Evolutionary conservation across 2,329 filamentous ascomycete species (phyloP).

Genomic region (Onygena corvina): DNA sequence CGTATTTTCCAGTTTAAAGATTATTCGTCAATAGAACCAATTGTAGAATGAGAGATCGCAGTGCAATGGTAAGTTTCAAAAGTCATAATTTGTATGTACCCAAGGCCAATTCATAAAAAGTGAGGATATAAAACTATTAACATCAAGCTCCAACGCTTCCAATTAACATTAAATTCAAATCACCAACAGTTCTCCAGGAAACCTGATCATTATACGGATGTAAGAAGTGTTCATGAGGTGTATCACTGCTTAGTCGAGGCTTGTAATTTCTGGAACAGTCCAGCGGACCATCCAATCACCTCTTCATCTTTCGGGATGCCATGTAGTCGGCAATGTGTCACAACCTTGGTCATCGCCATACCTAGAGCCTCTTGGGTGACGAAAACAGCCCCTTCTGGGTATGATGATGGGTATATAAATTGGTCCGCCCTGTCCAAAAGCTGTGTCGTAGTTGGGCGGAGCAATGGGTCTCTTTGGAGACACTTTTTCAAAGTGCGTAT

Average conservation of each 20-base stretch:
- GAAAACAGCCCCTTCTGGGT: slow-evolving; percentile 35
- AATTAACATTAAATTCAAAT: neutral
- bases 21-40: too few species aligned
- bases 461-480: slow-evolving; percentile 45
- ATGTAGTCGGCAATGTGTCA: slow-evolving; percentile 47
- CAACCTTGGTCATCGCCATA: slow-evolving; percentile 48
- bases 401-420: slow-evolving; percentile 47
- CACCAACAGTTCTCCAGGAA: neutral
- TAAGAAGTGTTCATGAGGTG: neutral
- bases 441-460: slow-evolving; percentile 46
- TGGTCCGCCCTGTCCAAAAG: slow-evolving; percentile 45
- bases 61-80: too few species aligned
- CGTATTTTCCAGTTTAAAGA: too few species aligned
- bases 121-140: slow-evolving; percentile 1
- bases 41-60: too few species aligned
- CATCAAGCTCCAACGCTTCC: slow-evolving; percentile 3
- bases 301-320: slow-evolving; percentile 47
- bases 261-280: slow-evolving; percentile 37
- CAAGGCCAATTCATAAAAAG: neutral
- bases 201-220: neutral
- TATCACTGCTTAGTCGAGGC: neutral
- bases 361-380: slow-evolving; percentile 48
- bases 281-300: slow-evolving; percentile 37
- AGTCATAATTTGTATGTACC: neutral
- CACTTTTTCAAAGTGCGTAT: slow-evolving; percentile 46